Conservation (phyloP, 306 rosid species). For the Castanopsis chinensis region DNA sequence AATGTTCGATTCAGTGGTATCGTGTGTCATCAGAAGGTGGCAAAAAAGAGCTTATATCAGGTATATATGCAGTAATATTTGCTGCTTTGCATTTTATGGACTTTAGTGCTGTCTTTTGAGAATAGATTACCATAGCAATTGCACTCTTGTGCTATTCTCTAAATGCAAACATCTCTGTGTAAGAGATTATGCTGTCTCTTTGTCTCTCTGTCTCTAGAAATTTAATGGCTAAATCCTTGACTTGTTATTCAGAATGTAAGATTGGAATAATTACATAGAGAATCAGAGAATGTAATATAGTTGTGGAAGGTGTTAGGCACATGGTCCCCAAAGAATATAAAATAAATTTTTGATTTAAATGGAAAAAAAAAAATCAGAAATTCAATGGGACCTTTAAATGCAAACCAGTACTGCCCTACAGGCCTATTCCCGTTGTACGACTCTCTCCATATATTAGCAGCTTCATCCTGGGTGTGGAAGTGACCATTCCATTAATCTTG, state of each 20-base stretch:
- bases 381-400: neutral
- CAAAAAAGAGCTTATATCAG: conserved; percentile 79
- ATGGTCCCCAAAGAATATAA: neutral
- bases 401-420: neutral
- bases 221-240: neutral
- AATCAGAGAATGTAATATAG: neutral
- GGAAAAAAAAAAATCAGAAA: neutral
- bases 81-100: neutral
- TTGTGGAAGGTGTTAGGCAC: neutral
- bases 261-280: neutral
- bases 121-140: neutral
- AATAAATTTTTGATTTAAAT: neutral
- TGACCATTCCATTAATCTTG: too few species aligned
- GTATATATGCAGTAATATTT: conserved; percentile 29
- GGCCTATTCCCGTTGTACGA: neutral
- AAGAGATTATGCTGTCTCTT: neutral
- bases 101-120: neutral
- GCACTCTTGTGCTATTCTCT: neutral
- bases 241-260: neutral
- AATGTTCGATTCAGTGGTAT: conserved; percentile 74
- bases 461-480: too few species aligned
- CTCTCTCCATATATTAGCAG: too few species aligned
- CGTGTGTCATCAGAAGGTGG: conserved; percentile 64
- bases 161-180: neutral
- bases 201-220: too few species aligned